Percentiles rank a stretch among this genome's conserved stretches.
phyloP scores from a whole-genome alignment of 345 rosid species.

The Jatropha curcas region DNA sequence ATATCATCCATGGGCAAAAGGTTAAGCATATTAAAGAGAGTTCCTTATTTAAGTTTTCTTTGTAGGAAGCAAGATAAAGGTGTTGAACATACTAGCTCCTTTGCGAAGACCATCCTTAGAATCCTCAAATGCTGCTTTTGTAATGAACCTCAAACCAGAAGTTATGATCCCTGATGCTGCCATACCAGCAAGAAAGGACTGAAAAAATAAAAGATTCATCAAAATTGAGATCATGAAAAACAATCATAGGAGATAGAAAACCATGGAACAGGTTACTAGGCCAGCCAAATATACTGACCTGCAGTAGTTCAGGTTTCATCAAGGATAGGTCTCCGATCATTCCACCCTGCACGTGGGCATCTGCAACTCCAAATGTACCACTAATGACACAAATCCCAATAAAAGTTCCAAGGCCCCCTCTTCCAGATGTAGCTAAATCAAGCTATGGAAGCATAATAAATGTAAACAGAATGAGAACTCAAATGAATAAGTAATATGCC shows the following conservation, averaged over 20 bases:
- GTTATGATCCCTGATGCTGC: constrained; percentile 79
- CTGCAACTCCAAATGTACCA: constrained; percentile 73
- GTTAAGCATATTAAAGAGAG: background rate
- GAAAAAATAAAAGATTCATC: background rate
- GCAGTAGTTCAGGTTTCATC: constrained; percentile 68
- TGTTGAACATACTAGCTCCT: constrained; percentile 65
- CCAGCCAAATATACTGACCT: constrained; percentile 38
- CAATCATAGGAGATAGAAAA: background rate
- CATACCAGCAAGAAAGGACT: constrained; percentile 68
- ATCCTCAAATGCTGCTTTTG: constrained; percentile 72
- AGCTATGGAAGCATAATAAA: constrained; percentile 36
- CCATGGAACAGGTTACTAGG: background rate
- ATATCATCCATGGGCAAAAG: background rate
- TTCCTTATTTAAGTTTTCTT: background rate
- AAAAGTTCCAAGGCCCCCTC: constrained; percentile 71
- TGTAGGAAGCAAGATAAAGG: background rate
- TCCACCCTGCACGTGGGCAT: constrained; percentile 87
- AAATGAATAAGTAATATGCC: background rate
- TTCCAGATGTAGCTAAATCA: constrained; percentile 77
- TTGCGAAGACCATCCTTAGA: constrained; percentile 66
- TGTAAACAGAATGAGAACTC: background rate
- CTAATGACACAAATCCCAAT: constrained; percentile 62
- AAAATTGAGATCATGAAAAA: background rate
- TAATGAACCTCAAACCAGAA: constrained; percentile 64
- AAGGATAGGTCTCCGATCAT: constrained; percentile 86